Evolutionary conservation across 163 green algal genomes (phyloP), one percentile per base, ranked within the genome.

Genomic region (Prototheca wickerhamii): DNA sequence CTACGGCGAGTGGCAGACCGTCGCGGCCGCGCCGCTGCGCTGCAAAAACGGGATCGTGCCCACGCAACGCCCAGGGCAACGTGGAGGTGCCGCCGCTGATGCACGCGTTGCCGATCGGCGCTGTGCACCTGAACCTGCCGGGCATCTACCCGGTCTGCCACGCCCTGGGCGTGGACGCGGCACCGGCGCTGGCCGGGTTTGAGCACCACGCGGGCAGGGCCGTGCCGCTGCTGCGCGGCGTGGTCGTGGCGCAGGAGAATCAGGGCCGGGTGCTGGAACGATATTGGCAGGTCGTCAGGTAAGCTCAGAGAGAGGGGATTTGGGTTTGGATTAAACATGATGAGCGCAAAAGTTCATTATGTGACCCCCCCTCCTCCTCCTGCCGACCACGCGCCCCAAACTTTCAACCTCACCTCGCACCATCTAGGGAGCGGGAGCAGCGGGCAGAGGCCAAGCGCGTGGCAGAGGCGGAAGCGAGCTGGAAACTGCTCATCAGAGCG

Each of bases 1-100:
- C 65, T 96, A 95, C 67, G 90, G 87, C 29, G 21, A 71, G n/a
- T 95, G 88, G 90, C 90, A 96, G 81, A 94, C 87, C 6, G 56
- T 75, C n/a, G 29, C 37, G 10, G 92, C 76, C 77, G 46, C 49
- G 31, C 68, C 78, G 4, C 79, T 84, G 3, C 62, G 64, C 5
- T 86, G 86, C 18, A 53, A 49, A 28, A 75, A 76, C 44, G 89
- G 89, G 50, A 67, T 81, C 6, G 87, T 96, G 52, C 89, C 89
- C n/a, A 12, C 84, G 81, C 32, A 93, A 93, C 66, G 84, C 89
- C n/a, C 76, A 74, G 0, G 87, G 84, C 58, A 92, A 91, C 60
- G 79, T 95, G 30, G 82, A 94, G 59, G 78, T 71, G 28, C 87
- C 86, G 33, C 88, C 86, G 28, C 75, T 92, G 15, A 65, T 71